Evolutionary conservation across 768 basidiomycete genomes (phyloP), one percentile per base, ranked within the genome.

Genomic region (Mycena alexandri): DNA sequence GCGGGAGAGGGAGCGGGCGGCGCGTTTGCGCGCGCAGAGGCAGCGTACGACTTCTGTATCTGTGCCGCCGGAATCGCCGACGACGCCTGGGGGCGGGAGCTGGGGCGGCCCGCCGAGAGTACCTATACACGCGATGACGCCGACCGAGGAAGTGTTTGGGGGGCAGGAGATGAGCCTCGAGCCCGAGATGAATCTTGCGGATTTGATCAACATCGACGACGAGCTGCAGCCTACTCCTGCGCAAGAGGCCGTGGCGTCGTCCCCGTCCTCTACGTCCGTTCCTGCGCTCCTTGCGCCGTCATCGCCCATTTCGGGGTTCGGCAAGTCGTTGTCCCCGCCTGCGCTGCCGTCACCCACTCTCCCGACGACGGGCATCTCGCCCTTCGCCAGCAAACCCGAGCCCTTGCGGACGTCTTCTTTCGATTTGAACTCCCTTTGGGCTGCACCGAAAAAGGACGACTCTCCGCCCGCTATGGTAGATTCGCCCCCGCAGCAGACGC

Each of bases 171-270:
- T 79, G 61, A 74, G 65, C 46, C 59, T 74, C 21, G 91, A 91
- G 75, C 86, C 86, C 36, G 91, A 93, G 78, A 75, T 93, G 56
- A 90, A 92, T 72, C 85, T 93, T 21, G 86, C 87, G 43, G 92
- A 93, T 76, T 80, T 93, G 70, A 92, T 93, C 67, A 92, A 93
- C 75, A 86, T 93, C 68, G 92, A 93, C 68, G 91, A 92, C 54
- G 90, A 90, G 61, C 76, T 80, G 21, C 63, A 75, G 9, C 66
- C 76, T 59, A 56, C 68, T 53, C 38, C 38, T 38, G 65, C 69
- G n/a, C 72, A 76, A 52, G 62, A 57, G 11, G 43, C 75, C 19
- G 2, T 55, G 2, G 38, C 54, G 38, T n/a, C 43, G 5, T 19
- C 56, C 17, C n/a, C 42, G 10, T 42, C 25, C 9, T 43, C 43